Evolutionary conservation across 2,329 filamentous ascomycete species (phyloP), one percentile per base, ranked within the genome.

Genomic region (Colletotrichum graminicola): DNA sequence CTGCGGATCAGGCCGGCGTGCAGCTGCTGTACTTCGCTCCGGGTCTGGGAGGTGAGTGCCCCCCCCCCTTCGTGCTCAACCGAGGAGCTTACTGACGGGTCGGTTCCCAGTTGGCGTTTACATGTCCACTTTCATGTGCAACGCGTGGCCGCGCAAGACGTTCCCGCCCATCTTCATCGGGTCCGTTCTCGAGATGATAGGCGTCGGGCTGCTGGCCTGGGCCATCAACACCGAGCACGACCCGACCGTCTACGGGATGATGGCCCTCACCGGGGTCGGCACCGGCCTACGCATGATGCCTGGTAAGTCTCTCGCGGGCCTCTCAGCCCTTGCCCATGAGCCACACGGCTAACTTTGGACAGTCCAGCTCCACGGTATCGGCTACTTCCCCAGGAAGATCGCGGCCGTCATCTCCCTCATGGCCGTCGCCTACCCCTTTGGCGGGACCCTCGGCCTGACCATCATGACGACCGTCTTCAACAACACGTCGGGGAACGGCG

Each of bases 391-490:
- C 0, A 78, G 84, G 5, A 80, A 85, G 36, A 87, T 91, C 16
- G 86, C 90, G 0, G 82, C 86, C 0, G 87, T 92, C 4, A 85
- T 91, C 67, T 89, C 87, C 0, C 77, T 93, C 12, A 85, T 91
- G 78, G 83, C 85, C 0, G 88, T 93, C 64, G 85, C 89, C 2
- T 70, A 88, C 21, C 88, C 89, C 0, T 87, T 93, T 32, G 91
- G 91, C 4, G 90, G 91, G 16, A 92, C 90, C 0, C 79, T 93
- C 3, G 87, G 87, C 0, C 82, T 92, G 56, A 91, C 90, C 0
- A 85, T 93, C 75, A 92, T 93, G 91, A 86, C 89, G 18, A 85
- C 87, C 11, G 90, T 93, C 1, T 92, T 92, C 78, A 91, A 92
- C 76, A 93, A 93, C 73, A 80, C 78, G 5, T 79, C 79, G 7